These are phyloP conservation scores for Penstemon davidsonii DNA, from an alignment of 257 asterid species.

Conservation along the genomic window DNA sequence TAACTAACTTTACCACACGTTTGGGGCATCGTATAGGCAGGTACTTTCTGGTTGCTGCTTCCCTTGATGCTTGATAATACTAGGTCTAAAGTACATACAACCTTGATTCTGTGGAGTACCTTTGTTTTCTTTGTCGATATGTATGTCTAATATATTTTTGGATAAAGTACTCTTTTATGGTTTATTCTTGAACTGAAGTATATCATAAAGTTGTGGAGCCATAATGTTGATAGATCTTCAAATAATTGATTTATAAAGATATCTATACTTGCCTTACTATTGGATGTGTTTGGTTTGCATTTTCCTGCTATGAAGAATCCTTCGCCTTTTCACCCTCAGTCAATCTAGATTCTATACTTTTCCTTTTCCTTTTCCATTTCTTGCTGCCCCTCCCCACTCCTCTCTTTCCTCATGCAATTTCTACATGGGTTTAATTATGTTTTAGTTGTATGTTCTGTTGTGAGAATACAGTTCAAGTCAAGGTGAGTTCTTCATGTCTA, in stretches of 20 bases:
- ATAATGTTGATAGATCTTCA: not conserved
- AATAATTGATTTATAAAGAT: not conserved
- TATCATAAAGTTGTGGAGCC: not conserved
- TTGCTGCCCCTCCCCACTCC: not conserved
- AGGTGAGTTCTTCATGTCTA: not conserved
- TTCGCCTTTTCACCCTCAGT: not conserved
- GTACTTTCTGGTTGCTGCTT: slow-evolving; percentile 31
- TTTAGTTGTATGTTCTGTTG: not conserved
- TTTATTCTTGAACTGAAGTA: not conserved
- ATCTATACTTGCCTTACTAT: not conserved
- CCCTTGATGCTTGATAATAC: slow-evolving; percentile 1
- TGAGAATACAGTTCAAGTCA: not conserved
- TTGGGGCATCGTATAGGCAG: slow-evolving; percentile 96
- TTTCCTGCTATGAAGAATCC: slow-evolving; percentile 3
- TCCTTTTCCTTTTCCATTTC: not conserved
- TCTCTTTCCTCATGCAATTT: not conserved
- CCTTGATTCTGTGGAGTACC: not conserved
- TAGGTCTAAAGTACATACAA: not conserved
- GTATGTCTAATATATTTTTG: not conserved
- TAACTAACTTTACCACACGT: slow-evolving; percentile 87
- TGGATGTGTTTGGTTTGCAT: not conserved
- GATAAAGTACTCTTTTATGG: not conserved
- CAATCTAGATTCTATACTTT: too few species aligned
- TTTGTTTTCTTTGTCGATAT: not conserved
- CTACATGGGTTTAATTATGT: not conserved